Evolutionary conservation across 2,329 filamentous ascomycete species (phyloP).

Genomic region (Pseudohalonectria lignicola): DNA sequence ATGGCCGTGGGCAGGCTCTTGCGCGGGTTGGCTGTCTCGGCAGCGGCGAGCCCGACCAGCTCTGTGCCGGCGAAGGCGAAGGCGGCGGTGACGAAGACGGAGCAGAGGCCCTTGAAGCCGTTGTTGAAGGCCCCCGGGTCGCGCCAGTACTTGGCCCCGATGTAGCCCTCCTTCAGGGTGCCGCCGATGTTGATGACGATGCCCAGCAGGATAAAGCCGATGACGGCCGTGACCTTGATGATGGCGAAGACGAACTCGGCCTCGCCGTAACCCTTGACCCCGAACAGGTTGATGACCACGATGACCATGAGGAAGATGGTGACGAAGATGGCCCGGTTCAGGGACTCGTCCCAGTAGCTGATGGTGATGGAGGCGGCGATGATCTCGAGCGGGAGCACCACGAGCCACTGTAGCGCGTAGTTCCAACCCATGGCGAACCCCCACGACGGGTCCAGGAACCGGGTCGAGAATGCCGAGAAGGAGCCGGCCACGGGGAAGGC

Average conservation of each 20-base stretch:
- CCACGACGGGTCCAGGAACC: slow-evolving; percentile 89
- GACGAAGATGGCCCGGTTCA: slow-evolving; percentile 68
- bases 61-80: slow-evolving; percentile 71
- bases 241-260: slow-evolving; percentile 82
- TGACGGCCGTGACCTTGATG: slow-evolving; percentile 75
- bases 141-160: slow-evolving; percentile 68
- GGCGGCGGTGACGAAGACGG: slow-evolving; percentile 65
- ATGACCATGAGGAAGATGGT: slow-evolving; percentile 70
- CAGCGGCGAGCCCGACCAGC: slow-evolving; percentile 64
- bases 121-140: slow-evolving; percentile 76
- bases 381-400: slow-evolving; percentile 74
- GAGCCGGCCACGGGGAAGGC: slow-evolving; percentile 85
- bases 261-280: slow-evolving; percentile 81
- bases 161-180: slow-evolving; percentile 61
- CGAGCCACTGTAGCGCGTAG: slow-evolving; percentile 81
- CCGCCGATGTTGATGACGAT: slow-evolving; percentile 80
- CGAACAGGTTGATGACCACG: slow-evolving; percentile 74
- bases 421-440: slow-evolving; percentile 96
- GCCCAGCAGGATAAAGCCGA: slow-evolving; percentile 82
- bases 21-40: slow-evolving; percentile 67
- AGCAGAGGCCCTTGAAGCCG: slow-evolving; percentile 74
- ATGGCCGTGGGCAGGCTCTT: slow-evolving; percentile 78
- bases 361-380: slow-evolving; percentile 80
- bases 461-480: slow-evolving; percentile 83
- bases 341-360: slow-evolving; percentile 59